Percentiles rank a stretch among this genome's conserved stretches.
Evolutionary conservation across 1,139 yeast species (phyloP).

Genomic region (Diutina sp.): DNA sequence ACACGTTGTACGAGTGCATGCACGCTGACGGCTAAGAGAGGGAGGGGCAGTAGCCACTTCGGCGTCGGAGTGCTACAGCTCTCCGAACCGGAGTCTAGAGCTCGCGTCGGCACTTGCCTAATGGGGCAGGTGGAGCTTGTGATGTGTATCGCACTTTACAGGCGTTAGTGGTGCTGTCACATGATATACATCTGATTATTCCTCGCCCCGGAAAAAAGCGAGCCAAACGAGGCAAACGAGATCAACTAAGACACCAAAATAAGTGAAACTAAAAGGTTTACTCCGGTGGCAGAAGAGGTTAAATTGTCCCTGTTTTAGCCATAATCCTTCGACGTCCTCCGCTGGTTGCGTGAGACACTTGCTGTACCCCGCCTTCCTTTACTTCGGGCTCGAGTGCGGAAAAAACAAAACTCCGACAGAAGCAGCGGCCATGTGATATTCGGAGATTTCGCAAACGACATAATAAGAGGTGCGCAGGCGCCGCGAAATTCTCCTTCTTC

Average conservation of each 20-base stretch:
- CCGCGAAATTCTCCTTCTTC: background rate
- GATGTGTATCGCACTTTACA: background rate
- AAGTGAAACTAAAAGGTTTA: no score
- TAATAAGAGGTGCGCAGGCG: background rate
- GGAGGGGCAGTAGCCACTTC: background rate
- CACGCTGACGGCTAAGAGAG: constrained; percentile 11
- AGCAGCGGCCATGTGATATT: background rate
- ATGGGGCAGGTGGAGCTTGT: background rate
- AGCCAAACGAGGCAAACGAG: no score
- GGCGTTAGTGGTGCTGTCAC: background rate
- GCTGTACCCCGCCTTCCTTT: background rate
- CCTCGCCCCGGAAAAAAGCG: no score
- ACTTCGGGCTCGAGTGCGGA: background rate
- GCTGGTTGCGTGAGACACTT: background rate
- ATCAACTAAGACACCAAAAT: no score
- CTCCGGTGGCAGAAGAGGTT: no score
- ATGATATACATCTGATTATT: background rate
- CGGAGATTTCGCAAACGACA: background rate
- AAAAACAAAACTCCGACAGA: background rate
- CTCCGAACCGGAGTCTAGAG: background rate
- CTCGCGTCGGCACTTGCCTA: background rate
- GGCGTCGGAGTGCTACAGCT: background rate
- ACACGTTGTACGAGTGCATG: constrained; percentile 57
- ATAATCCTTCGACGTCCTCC: no score
- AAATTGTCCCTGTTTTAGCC: no score